These are phyloP conservation scores for Boletus rubropictus DNA, from an alignment of 768 basidiomycete genomes.

Conservation along the genomic window DNA sequence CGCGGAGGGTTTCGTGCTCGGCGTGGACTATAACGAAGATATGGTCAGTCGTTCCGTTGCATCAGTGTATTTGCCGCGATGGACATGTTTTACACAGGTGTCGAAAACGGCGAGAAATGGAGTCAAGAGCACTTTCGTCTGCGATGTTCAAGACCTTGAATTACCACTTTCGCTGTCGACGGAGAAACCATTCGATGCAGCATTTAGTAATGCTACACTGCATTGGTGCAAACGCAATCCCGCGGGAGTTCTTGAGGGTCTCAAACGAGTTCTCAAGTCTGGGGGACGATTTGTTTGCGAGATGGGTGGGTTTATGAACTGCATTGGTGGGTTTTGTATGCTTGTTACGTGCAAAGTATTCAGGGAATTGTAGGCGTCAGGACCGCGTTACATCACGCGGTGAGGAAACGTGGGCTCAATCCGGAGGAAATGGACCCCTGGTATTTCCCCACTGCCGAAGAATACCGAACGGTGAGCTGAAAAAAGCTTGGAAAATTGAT, in stretches of 20 bases:
- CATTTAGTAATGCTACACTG: conserved; percentile 74
- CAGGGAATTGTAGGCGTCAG: conserved; percentile 48
- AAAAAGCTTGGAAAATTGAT: background rate
- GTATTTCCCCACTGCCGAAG: conserved; percentile 73
- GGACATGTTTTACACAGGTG: conserved; percentile 37
- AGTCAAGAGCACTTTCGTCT: conserved; percentile 41
- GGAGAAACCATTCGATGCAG: conserved; percentile 55
- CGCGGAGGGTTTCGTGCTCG: conserved; percentile 52
- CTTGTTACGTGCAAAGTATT: background rate
- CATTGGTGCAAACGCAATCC: conserved; percentile 86
- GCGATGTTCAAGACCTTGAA: conserved; percentile 48
- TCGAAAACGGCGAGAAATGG: conserved; percentile 45
- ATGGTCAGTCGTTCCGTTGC: conserved; percentile 50
- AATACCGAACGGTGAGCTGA: conserved; percentile 51
- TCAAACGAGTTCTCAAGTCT: conserved; percentile 55
- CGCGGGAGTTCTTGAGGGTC: conserved; percentile 52
- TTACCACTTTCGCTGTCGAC: conserved; percentile 28
- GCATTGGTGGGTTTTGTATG: conserved; percentile 42
- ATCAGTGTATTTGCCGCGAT: background rate
- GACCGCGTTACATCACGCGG: conserved; percentile 47
- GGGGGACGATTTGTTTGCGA: conserved; percentile 73
- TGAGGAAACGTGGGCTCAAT: conserved; percentile 50
- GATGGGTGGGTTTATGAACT: conserved; percentile 74
- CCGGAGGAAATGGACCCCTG: conserved; percentile 66
- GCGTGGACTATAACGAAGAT: conserved; percentile 61